Base-by-base conservation (phyloP, 2,329 filamentous ascomycete species). In the Rosellinia necatrix region DNA sequence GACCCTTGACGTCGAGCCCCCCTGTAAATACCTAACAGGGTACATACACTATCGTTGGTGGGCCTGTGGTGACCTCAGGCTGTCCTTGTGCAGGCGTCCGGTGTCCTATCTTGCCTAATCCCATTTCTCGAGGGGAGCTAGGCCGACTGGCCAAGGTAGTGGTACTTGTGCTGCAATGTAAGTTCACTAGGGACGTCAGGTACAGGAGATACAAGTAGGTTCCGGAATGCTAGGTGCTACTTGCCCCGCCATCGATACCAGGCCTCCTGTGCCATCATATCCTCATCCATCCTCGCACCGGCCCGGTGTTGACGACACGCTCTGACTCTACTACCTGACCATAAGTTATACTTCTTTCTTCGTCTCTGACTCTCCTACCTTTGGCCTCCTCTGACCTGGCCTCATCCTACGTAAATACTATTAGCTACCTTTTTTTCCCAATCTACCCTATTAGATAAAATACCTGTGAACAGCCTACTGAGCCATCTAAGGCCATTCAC, bases 331-430 rank as follows among this genome's bases (percentile, higher is more conserved):
- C 53, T 50, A 56, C n/a, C n/a, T n/a, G n/a, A n/a, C n/a, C n/a
- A n/a, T n/a, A n/a, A n/a, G n/a, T n/a, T 52, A 35, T 48, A 44
- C 35, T 48, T 57, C 49, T 50, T 48, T n/a, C 27, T 42, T 44
- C 34, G 21, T 34, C 49, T 60, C 25, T 51, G 29, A 47, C 53
- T 54, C 48, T 57, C 27, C 38, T 41, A 34, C 38, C 21, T 43
- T 25, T 38, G 37, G 49, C 41, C 27, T 44, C 44, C 48, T 44
- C 51, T 44, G 37, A 48, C 44, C 22, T 50, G 22, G 35, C 48
- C 37, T 21, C n/a, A 53, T 60, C 53, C 49, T 56, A 41, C 60
- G 58, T 64, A 53, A 61, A 64, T 64, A 59, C 50, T 41, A 7
- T 53, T 46, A 37, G 49, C 40, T 49, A 57, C 35, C 50, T 57